Evolutionary conservation across 495 filamentous ascomycete species (phyloP), one percentile per base, ranked within the genome.

Genomic region (Aspergillus nanangensis): DNA sequence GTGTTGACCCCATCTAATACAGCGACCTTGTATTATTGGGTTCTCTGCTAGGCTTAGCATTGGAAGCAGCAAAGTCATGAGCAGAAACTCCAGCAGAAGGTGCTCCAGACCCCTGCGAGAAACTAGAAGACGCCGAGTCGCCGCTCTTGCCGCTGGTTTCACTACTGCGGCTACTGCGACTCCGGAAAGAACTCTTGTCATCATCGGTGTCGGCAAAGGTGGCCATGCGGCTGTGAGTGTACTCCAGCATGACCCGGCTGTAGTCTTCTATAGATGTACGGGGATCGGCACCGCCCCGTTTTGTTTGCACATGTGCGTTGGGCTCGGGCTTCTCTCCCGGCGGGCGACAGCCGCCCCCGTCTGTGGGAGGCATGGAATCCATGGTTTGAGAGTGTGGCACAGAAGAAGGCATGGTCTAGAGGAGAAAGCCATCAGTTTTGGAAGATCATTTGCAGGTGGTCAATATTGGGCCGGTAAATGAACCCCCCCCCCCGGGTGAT

Each of bases 211-310:
- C 63, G 33, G 65, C 58, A 38, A 72, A 74, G 2, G 57, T 43
- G 0, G 61, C 60, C 59, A 74, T 72, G 37, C 71, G 71, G 18
- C 60, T 65, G 31, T 72, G 69, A 7, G 71, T 74, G 37, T 74
- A 69, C 27, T 69, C 52, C 40, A 74, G 56, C 71, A 74, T 72
- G 34, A 65, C 60, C 4, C 67, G 66, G 53, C 67, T 70, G 44
- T 74, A 74, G 48, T 71, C 71, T 45, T 70, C 71, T 5, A 74
- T 45, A 3, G 67, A 67, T 1, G 44, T 55, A 13, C 45, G 54
- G 34, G 64, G 64, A 22, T 67, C 57, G 2, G 52, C n/a, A n/a
- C n/a, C 17, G 23, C 60, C 37, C 33, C 51, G 58, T 24, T 52
- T 27, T 7, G 51, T 53, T 10, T 63, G 46, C 7, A 64, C 48